Base-by-base conservation (phyloP, 1,284 basidiomycete species). In the Gymnopus androsaceus region DNA sequence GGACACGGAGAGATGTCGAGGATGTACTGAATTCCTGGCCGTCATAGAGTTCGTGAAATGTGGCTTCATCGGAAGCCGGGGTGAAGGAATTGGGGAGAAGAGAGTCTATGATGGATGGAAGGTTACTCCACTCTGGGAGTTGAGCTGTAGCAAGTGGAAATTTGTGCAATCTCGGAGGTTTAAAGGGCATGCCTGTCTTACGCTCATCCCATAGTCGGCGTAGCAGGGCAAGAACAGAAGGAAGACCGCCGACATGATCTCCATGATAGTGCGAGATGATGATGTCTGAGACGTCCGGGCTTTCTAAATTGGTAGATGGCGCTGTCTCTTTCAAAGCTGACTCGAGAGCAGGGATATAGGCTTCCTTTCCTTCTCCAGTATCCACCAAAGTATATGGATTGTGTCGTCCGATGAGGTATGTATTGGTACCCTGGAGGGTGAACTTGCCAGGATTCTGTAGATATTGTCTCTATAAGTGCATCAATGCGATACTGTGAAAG, bases 251-350 rank as follows among this genome's bases (percentile, higher is more conserved):
- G 53, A 88, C 79, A 64, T 98, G 96, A 70, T 98, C 96, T 40
- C 79, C 76, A 67, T 98, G 96, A 77, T 88, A 88, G 69, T 98
- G 96, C 0, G 94, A 94, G 45, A 98, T 74, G 63, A 98, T 80
- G 65, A 98, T 91, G 67, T 95, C 91, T 17, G 89, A 90, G 44
- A 95, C 69, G 60, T 86, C 76, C 11, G 81, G 76, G 37, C 74
- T 71, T 3, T 63, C 60, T 2, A 71, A 61, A 37, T 75, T 67
- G 12, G 66, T 59, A 1, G 70, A 64, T 52, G 61, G 63, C n/a
- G 68, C 61, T 2, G 66, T 56, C 21, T 75, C 71, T 42, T 69
- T 66, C 19, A 92, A 74, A 11, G 84, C 85, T 41, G 78, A 69
- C 65, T 87, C 74, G 55, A 97, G 82, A 56, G 85, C 51, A 34